A percentile compares a stretch with the other conserved stretches of the same genome.
phyloP scores from a whole-genome alignment of 2,329 filamentous ascomycete genomes.

The Verticillium tricorpus region DNA sequence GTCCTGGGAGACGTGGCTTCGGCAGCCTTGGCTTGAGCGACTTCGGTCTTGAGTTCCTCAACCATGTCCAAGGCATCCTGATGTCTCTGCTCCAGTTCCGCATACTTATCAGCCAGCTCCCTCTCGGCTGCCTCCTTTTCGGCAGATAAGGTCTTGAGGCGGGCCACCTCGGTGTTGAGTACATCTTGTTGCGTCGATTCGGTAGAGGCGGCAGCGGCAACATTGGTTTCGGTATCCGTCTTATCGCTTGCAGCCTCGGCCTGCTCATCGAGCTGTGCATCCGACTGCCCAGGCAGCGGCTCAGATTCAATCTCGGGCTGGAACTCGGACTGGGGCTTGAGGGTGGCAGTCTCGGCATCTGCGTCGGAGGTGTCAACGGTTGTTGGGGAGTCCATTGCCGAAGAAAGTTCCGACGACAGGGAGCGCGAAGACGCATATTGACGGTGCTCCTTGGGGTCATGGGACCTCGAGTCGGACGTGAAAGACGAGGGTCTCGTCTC shows the following conservation, averaged over 20 bases:
- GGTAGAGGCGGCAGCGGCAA: not conserved
- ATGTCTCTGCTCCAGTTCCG: constrained; percentile 78
- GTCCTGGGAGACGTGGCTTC: constrained; percentile 56
- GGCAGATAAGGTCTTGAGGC: constrained; percentile 62
- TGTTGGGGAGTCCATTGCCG: constrained; percentile 70
- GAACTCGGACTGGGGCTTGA: constrained; percentile 27
- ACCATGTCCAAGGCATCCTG: constrained; percentile 78
- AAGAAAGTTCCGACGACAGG: constrained; percentile 90
- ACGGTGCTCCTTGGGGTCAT: constrained; percentile 57
- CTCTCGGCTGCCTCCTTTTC: constrained; percentile 75
- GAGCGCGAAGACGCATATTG: constrained; percentile 80
- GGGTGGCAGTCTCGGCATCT: constrained; percentile 50
- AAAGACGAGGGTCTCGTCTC: constrained; percentile 69
- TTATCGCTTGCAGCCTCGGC: not conserved
- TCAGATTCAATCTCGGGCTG: not conserved
- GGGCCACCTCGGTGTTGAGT: constrained; percentile 62
- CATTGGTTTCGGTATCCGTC: not conserved
- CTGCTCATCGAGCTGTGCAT: not conserved
- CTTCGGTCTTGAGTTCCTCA: constrained; percentile 83
- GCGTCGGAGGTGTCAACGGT: constrained; percentile 52
- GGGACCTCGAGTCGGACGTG: constrained; percentile 71
- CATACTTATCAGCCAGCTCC: constrained; percentile 72
- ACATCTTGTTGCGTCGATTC: not conserved
- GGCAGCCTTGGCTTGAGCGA: constrained; percentile 68
- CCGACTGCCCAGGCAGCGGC: not conserved